Percentiles rank a stretch among this genome's conserved stretches.
phyloP scores from a whole-genome alignment of 2,329 filamentous ascomycete genomes.

The Davidsoniella australis region DNA sequence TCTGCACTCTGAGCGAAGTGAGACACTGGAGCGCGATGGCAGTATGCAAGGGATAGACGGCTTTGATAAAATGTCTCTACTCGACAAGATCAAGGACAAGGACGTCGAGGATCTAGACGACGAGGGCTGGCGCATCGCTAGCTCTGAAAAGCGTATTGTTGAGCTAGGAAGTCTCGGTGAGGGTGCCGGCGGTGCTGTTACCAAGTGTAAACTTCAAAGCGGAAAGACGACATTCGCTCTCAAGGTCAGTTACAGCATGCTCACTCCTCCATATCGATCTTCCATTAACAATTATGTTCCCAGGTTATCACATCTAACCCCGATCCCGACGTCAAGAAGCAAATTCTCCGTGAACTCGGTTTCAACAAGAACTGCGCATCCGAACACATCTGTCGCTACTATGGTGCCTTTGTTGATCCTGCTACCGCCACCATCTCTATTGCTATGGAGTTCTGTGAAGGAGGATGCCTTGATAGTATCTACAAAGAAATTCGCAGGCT shows the following conservation, averaged over 20 bases:
- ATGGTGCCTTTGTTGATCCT: conserved; percentile 90
- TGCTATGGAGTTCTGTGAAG: conserved; percentile 98
- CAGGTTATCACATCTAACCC: conserved; percentile 97
- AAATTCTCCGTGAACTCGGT: conserved; percentile 86
- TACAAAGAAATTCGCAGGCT: conserved; percentile 95
- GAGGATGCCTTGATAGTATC: conserved; percentile 86
- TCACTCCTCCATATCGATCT: background rate
- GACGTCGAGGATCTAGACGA: conserved; percentile 94
- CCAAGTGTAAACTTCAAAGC: conserved; percentile 71
- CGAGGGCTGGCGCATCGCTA: conserved; percentile 86
- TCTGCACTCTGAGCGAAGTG: conserved; percentile 64
- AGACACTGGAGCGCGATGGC: conserved; percentile 45
- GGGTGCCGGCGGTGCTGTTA: conserved; percentile 89
- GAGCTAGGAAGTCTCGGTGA: conserved; percentile 85
- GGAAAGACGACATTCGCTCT: conserved; percentile 91
- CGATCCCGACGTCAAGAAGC: conserved; percentile 94
- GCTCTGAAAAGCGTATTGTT: conserved; percentile 69
- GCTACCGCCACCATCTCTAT: conserved; percentile 96
- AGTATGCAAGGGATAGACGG: conserved; percentile 62
- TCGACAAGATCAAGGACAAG: conserved; percentile 39
- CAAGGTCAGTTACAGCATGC: conserved; percentile 46
- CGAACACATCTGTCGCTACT: conserved; percentile 92
- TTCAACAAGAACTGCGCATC: conserved; percentile 98
- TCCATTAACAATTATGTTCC: background rate
- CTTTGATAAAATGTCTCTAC: conserved; percentile 55